Base-by-base conservation (phyloP, 1,284 basidiomycete species). In the Sporisorium scitamineum region DNA sequence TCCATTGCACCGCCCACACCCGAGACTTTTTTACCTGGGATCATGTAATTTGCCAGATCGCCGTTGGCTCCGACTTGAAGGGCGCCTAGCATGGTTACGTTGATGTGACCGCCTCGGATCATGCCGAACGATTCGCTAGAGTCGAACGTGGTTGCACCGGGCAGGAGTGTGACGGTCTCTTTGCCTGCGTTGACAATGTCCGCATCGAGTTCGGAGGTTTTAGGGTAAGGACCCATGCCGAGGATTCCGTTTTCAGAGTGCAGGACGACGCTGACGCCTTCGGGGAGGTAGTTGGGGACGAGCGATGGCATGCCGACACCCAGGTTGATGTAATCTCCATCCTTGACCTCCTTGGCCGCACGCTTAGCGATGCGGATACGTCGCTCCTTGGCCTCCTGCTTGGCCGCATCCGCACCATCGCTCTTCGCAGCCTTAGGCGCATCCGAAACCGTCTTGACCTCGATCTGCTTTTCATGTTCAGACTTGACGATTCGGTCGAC, bases 41-140 rank as follows among this genome's bases (percentile, higher is more conserved):
- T 94, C 94, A 97, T 97, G 86, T 94, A 98, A 88, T 98, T 98
- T 55, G 96, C 95, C 70, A 98, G 92, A 85, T 98, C 95, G 94
- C 90, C 96, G 24, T 91, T 91, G 78, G 92, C 90, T 2, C 94
- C 94, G 54, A 97, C 95, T 89, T 98, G 92, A 91, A 98, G 94
- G 3, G 95, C 94, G 48, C 91, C 91, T 22, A 92, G 90, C 84
- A 98, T 95, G 14, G 95, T 92, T 57, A 97, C 93, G 83, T 98
- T 91, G 67, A 98, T 91, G 86, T 98, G 95, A 11, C 95, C 96
- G 64, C 85, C 95, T 61, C 95, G 92, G 86, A 97, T 95, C 94
- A 97, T 97, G 39, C 92, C 92, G 83, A 97, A 98, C 1, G 93
- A 94, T 86, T 96, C 94, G 76, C 90, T 90, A 2, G 94, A 94